Evolutionary conservation across 108 stramenopile genomes (phyloP), one percentile per base, ranked within the genome.

Genomic region (Fistulifera solaris): DNA sequence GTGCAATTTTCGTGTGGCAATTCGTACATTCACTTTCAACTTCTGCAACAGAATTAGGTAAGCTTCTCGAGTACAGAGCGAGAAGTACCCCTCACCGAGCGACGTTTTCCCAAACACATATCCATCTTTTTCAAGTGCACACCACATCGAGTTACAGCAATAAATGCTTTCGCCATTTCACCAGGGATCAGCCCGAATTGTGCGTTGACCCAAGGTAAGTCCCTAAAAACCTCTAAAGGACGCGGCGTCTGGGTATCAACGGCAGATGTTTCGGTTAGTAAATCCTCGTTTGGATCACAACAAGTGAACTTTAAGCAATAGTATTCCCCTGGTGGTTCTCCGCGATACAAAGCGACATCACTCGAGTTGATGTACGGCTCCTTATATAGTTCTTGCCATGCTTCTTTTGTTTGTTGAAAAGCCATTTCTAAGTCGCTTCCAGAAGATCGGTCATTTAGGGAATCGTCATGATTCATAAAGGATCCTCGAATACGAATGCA

Each of bases 281-380:
- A 12, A 8, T 11, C 11, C 26, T 11, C 11, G 19, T 6, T 13
- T 12, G 52, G 25, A 18, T 6, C 35, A 66, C 75, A 77, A 18
- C 0, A n/a, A n/a, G n/a, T n/a, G n/a, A n/a, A n/a, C n/a, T n/a
- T n/a, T 18, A 28, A 17, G 39, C 18, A 13, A 38, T 44, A 76
- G 59, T 60, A 83, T 0, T 2, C 58, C 16, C 28, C 10, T 1
- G 81, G 77, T 13, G 81, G 77, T 46, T 76, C 72, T 7, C 81
- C 81, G 15, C 81, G 77, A 54, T 76, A 83, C 81, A 83, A 76
- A n/a, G 71, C 81, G 1, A 75, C 74, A 16, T 5, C 40, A 40
- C 11, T 13, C 12, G 14, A n/a, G 25, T 65, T 65, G 24, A 22
- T 22, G 61, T 78, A 83, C 12, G 63, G 59, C 10, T 42, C 51